These are phyloP conservation scores for Smittium culicis DNA, from an alignment of 371 early-diverging fungal genomes.

Conservation along the genomic window DNA sequence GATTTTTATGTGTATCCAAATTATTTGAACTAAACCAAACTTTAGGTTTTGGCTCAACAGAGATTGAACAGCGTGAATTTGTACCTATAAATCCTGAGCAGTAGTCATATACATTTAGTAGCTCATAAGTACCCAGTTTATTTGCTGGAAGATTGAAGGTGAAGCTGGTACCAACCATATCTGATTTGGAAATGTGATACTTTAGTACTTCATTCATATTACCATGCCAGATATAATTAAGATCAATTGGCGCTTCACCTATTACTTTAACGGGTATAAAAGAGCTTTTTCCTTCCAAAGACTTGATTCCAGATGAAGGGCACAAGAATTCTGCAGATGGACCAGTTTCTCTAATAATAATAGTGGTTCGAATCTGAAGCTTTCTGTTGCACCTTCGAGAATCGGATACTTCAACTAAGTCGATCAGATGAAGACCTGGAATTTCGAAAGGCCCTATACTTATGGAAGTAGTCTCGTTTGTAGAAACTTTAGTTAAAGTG, in stretches of 20 bases:
- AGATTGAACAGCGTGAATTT: conserved; percentile 18
- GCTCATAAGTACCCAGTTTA: conserved; percentile 27
- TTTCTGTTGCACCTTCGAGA: conserved; percentile 25
- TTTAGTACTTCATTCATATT: conserved; percentile 11
- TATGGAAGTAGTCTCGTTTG: conserved; percentile 14
- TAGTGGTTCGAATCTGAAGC: conserved; percentile 13
- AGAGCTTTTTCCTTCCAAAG: conserved; percentile 21
- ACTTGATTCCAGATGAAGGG: conserved; percentile 17
- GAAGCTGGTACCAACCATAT: conserved; percentile 8
- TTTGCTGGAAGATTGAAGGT: conserved; percentile 15
- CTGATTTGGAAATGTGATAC: conserved; percentile 10
- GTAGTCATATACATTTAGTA: conserved; percentile 20
- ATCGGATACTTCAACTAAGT: conserved; percentile 24
- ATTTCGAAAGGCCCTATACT: conserved; percentile 18
- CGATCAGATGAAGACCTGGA: conserved; percentile 22
- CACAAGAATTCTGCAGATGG: conserved; percentile 25
- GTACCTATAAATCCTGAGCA: conserved; percentile 23
- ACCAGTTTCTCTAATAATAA: conserved; percentile 25
- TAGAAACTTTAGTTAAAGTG: conserved; percentile 11
- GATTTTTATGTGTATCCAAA: background rate
- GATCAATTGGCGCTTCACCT: conserved; percentile 24
- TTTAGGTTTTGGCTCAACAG: conserved; percentile 27
- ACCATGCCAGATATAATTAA: conserved; percentile 21
- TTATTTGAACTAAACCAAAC: conserved; percentile 20
- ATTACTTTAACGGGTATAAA: conserved; percentile 19